These are phyloP conservation scores for Cladorrhinum samala DNA, from an alignment of 495 filamentous ascomycete species.

Conservation along the genomic window DNA sequence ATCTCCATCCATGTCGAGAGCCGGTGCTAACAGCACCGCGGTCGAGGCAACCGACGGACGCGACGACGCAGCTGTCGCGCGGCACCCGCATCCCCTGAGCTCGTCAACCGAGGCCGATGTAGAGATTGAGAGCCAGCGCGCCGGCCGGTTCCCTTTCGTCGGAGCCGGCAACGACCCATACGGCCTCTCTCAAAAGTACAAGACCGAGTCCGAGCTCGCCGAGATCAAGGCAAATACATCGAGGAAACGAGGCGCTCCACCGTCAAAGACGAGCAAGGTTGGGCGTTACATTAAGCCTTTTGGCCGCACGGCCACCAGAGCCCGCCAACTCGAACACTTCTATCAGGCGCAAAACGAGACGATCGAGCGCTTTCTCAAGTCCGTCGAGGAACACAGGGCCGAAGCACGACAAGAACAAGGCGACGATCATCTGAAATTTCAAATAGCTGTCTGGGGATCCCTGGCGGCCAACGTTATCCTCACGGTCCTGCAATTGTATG, in stretches of 20 bases:
- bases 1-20: constrained; percentile 22
- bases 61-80: constrained; percentile 36
- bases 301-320: constrained; percentile 36
- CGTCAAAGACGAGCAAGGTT: constrained; percentile 23
- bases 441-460: constrained; percentile 87
- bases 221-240: constrained; percentile 77
- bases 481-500: constrained; percentile 79
- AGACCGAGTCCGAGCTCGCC: constrained; percentile 70
- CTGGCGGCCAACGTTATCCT: constrained; percentile 80
- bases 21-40: constrained; percentile 35
- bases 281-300: constrained; percentile 17
- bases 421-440: constrained; percentile 75
- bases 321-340: constrained; percentile 71
- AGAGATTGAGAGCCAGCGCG: constrained; percentile 64
- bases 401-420: constrained; percentile 72
- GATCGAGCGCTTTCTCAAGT: constrained; percentile 85
- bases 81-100: constrained; percentile 29
- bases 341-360: constrained; percentile 90
- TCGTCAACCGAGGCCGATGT: constrained; percentile 41
- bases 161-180: constrained; percentile 70
- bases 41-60: constrained; percentile 43
- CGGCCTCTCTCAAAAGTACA: constrained; percentile 70
- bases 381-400: constrained; percentile 82
- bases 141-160: constrained; percentile 37
- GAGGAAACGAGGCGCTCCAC: constrained; percentile 56